Evolutionary conservation across 352 stramenopile species (phyloP).

Genomic region (Globisporangium rhizosaccharum): DNA sequence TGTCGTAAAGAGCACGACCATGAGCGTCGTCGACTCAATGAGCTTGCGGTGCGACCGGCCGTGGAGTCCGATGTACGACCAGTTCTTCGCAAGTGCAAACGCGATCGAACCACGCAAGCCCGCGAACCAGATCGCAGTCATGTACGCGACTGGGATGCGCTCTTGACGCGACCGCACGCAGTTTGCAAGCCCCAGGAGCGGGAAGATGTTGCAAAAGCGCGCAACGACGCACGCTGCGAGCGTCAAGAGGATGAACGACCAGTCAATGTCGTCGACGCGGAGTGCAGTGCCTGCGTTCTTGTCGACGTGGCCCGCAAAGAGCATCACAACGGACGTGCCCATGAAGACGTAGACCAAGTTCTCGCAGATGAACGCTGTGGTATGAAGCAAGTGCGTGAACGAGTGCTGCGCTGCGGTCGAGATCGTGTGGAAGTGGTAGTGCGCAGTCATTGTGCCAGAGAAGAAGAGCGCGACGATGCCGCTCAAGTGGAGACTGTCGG

Average conservation of each 20-base stretch:
- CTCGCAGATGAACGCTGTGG: slow-evolving; percentile 72
- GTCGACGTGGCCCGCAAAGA: slow-evolving; percentile 68
- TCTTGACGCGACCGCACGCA: slow-evolving; percentile 44
- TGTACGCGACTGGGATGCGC: slow-evolving; percentile 65
- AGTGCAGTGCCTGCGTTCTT: slow-evolving; percentile 48
- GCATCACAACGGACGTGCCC: slow-evolving; percentile 79
- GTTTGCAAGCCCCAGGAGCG: slow-evolving; percentile 69
- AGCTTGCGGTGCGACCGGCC: slow-evolving; percentile 68
- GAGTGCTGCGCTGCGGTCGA: slow-evolving; percentile 76
- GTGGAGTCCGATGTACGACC: slow-evolving; percentile 69
- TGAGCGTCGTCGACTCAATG: slow-evolving; percentile 83
- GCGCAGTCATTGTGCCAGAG: slow-evolving; percentile 84
- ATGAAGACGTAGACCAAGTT: slow-evolving; percentile 87
- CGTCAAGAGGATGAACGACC: slow-evolving; percentile 76
- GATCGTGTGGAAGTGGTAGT: slow-evolving; percentile 86
- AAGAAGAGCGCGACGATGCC: slow-evolving; percentile 95
- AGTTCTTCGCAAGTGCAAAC: slow-evolving; percentile 88
- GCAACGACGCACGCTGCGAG: slow-evolving; percentile 59
- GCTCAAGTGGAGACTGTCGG: slow-evolving; percentile 71
- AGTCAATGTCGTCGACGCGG: slow-evolving; percentile 77
- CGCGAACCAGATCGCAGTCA: slow-evolving; percentile 90
- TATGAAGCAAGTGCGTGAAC: slow-evolving; percentile 84
- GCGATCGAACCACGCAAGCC: slow-evolving; percentile 92
- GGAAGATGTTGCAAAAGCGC: slow-evolving; percentile 77
- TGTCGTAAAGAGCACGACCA: slow-evolving; percentile 85